Conservation (phyloP, 2,329 filamentous ascomycete species). For the Colletotrichum sp. region DNA sequence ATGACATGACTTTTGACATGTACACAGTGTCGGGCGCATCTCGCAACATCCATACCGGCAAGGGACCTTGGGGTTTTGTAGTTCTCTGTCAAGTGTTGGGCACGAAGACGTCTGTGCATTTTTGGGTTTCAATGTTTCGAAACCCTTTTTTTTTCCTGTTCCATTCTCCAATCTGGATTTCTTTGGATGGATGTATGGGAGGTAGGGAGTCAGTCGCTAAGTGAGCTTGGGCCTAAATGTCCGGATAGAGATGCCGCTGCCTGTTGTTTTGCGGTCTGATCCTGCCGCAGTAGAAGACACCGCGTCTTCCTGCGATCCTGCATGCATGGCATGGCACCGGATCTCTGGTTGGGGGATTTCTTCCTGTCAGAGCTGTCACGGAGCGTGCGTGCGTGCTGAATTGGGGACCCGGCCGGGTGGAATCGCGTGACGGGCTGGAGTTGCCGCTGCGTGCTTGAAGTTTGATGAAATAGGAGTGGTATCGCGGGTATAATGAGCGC, state of each 20-base stretch:
- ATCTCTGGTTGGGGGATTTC: neutral
- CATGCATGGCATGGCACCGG: neutral
- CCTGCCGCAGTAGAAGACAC: neutral
- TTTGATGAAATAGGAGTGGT: neutral
- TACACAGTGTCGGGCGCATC: neutral
- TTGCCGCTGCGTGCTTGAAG: neutral
- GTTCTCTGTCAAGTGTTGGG: neutral
- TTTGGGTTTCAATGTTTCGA: neutral
- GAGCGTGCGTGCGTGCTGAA: neutral
- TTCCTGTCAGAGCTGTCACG: neutral
- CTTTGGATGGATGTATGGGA: neutral
- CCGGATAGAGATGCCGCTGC: neutral
- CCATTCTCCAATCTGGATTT: neutral
- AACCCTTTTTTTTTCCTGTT: neutral
- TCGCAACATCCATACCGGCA: neutral
- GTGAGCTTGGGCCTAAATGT: neutral
- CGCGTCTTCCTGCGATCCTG: neutral
- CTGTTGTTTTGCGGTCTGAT: neutral
- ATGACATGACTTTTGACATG: conserved; percentile 1
- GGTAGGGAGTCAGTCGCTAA: neutral
- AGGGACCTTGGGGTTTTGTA: neutral
- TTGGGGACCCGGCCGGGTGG: neutral
- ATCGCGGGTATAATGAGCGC: neutral
- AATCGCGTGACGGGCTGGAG: neutral
- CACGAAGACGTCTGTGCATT: neutral